A percentile compares a stretch with the other conserved stretches of the same genome.
Conservation (phyloP, 345 rosid species). For the Eucalyptus melliodora region DNA sequence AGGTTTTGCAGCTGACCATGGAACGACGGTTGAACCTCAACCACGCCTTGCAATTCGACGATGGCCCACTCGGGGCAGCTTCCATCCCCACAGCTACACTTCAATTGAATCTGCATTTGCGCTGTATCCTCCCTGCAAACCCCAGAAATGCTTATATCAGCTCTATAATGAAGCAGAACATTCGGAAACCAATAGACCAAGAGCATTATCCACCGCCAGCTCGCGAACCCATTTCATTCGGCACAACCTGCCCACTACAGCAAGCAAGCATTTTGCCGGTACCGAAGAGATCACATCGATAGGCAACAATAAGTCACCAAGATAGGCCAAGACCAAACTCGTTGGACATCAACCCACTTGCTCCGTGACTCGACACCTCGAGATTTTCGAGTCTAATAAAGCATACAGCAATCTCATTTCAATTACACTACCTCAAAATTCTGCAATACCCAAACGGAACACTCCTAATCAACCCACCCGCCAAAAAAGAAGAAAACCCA, state of each 20-base stretch:
- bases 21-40: slow-evolving; percentile 58
- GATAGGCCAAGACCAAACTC: background rate
- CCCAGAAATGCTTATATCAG: background rate
- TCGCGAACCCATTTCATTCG: background rate
- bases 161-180: background rate
- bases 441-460: background rate
- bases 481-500: background rate
- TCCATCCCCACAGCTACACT: slow-evolving; percentile 64
- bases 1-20: slow-evolving; percentile 57
- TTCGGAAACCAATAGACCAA: background rate
- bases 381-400: background rate
- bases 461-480: background rate
- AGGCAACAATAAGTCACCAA: background rate
- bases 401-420: background rate
- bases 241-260: background rate
- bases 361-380: background rate
- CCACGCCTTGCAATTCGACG: slow-evolving; percentile 76
- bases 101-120: slow-evolving; percentile 69
- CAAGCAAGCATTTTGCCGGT: background rate
- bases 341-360: background rate
- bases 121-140: background rate
- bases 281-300: background rate
- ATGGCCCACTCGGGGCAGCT: slow-evolving; percentile 84
- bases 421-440: background rate
- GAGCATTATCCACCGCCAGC: background rate